phyloP scores from a whole-genome alignment of 1,139 yeast species.

The Blastobotrys serpentis region DNA sequence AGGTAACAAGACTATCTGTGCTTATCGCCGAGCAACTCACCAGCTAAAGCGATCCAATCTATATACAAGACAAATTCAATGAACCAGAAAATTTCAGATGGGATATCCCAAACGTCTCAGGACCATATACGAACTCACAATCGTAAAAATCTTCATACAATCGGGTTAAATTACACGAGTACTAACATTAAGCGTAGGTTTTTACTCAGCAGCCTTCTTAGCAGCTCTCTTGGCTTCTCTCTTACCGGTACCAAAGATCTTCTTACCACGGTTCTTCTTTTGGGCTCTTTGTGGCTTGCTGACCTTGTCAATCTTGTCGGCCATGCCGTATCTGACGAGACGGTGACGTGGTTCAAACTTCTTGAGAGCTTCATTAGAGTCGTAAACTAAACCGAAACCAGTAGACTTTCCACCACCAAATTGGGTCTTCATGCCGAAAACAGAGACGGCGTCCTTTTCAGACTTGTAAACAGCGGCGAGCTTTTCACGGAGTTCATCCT shows the following conservation, averaged over 20 bases:
- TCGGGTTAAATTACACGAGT: slow-evolving; percentile 16
- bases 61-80: no score
- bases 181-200: not conserved
- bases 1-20: no score
- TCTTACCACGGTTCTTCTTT: slow-evolving; percentile 99
- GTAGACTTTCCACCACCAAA: slow-evolving; percentile 99
- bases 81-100: no score
- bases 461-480: slow-evolving; percentile 96
- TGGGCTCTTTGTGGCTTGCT: slow-evolving; percentile 99
- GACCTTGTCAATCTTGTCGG: slow-evolving; percentile 92
- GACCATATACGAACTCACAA: not conserved
- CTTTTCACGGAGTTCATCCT: slow-evolving; percentile 98
- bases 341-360: slow-evolving; percentile 99
- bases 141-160: slow-evolving; percentile 1
- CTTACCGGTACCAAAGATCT: slow-evolving; percentile 97
- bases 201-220: slow-evolving; percentile 14
- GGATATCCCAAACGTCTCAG: no score
- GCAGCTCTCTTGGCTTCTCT: slow-evolving; percentile 71
- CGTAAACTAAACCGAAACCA: slow-evolving; percentile 99
- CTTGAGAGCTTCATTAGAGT: slow-evolving; percentile 97
- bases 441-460: slow-evolving; percentile 98
- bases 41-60: no score
- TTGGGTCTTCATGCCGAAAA: slow-evolving; percentile 99
- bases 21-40: no score
- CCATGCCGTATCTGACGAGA: slow-evolving; percentile 98